phyloP scores from a whole-genome alignment of 1,284 basidiomycete species.

The Moesziomyces parantarcticus region DNA sequence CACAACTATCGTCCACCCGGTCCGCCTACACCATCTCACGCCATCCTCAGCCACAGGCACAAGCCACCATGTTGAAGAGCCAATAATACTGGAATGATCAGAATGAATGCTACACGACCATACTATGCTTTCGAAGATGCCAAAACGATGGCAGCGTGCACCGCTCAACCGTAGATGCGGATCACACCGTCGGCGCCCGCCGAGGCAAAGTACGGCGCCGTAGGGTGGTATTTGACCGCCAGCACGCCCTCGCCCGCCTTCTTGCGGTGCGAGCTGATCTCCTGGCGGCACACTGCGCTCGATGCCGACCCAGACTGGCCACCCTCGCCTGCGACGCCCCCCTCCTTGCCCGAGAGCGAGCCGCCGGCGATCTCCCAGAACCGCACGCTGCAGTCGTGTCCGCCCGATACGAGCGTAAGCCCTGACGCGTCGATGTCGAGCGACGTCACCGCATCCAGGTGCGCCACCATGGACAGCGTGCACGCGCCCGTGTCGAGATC shows the following conservation, averaged over 20 bases:
- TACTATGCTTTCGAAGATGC: background rate
- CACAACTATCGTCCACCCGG: background rate
- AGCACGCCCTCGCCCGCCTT: slow-evolving; percentile 89
- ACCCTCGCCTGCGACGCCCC: slow-evolving; percentile 1
- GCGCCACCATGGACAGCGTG: slow-evolving; percentile 87
- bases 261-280: slow-evolving; percentile 82
- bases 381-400: slow-evolving; percentile 91
- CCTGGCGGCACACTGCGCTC: slow-evolving; percentile 79
- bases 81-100: background rate
- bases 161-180: slow-evolving; percentile 74
- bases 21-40: background rate
- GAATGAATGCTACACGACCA: no score
- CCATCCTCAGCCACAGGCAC: background rate
- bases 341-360: slow-evolving; percentile 23
- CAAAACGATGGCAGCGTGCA: no score
- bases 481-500: slow-evolving; percentile 84
- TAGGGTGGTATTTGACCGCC: slow-evolving; percentile 84
- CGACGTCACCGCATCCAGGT: slow-evolving; percentile 89
- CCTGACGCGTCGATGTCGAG: slow-evolving; percentile 87
- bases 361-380: slow-evolving; percentile 89
- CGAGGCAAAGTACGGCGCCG: slow-evolving; percentile 86
- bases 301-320: slow-evolving; percentile 45
- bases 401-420: slow-evolving; percentile 86
- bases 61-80: no score
- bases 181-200: slow-evolving; percentile 95